phyloP scores from a whole-genome alignment of 1,284 basidiomycete species.

The Moniliophthora roreri region DNA sequence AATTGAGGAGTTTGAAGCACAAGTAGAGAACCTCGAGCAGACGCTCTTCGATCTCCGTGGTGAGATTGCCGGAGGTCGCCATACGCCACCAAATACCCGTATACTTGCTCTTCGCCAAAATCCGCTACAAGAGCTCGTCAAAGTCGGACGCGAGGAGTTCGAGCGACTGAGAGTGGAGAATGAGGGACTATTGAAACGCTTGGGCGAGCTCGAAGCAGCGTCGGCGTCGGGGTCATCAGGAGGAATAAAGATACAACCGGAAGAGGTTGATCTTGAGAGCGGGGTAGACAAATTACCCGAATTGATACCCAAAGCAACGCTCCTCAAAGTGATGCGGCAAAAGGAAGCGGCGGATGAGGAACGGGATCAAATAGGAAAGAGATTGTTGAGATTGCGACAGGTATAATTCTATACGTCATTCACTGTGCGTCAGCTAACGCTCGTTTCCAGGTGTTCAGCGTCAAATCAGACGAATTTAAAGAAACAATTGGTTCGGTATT shows the following conservation, averaged over 20 bases:
- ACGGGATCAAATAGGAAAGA: constrained; percentile 74
- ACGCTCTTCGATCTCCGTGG: constrained; percentile 73
- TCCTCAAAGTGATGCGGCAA: constrained; percentile 63
- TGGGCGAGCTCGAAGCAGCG: constrained; percentile 54
- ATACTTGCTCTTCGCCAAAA: constrained; percentile 73
- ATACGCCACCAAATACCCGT: constrained; percentile 70
- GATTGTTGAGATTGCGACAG: constrained; percentile 71
- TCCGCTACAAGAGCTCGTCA: constrained; percentile 73
- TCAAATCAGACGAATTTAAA: constrained; percentile 80
- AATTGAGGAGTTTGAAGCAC: constrained; percentile 40
- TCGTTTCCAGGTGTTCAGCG: constrained; percentile 58
- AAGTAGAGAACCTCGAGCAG: constrained; percentile 66
- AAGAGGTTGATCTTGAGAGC: constrained; percentile 12
- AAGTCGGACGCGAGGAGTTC: constrained; percentile 64
- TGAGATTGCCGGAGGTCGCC: constrained; percentile 75
- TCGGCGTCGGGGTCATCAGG: constrained; percentile 20
- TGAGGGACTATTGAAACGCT: constrained; percentile 58
- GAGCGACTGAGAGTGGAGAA: constrained; percentile 77
- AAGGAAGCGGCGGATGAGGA: constrained; percentile 58
- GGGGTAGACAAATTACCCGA: constrained; percentile 24
- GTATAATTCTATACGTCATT: constrained; percentile 28
- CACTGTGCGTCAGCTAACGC: not conserved
- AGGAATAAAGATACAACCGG: too few relatives aligned
- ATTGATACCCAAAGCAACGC: constrained; percentile 68
- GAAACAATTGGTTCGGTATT: constrained; percentile 80